These are phyloP conservation scores for Petunia hybrid DNA, from an alignment of 305 asterid genomes.

Conservation along the genomic window DNA sequence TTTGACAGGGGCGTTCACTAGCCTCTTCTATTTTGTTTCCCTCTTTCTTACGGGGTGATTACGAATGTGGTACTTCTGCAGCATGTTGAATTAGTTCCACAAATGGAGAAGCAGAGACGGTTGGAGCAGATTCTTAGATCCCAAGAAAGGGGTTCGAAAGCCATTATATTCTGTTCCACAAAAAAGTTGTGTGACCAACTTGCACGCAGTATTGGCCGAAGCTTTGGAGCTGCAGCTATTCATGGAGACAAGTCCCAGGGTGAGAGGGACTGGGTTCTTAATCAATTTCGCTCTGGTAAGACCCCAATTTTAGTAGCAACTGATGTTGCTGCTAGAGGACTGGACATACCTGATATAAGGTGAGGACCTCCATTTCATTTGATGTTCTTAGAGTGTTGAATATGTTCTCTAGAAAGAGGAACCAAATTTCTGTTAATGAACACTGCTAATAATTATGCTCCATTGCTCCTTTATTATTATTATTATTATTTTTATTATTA, in stretches of 20 bases:
- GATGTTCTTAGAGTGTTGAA: not conserved
- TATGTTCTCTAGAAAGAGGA: not conserved
- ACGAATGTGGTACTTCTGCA: conserved; percentile 43
- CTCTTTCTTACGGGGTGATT: not conserved
- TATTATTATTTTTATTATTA: not conserved
- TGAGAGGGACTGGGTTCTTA: conserved; percentile 95
- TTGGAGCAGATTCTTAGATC: conserved; percentile 94
- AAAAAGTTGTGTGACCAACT: conserved; percentile 91
- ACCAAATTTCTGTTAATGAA: not conserved
- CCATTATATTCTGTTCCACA: conserved; percentile 89
- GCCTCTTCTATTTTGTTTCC: not conserved
- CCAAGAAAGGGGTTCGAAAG: conserved; percentile 86
- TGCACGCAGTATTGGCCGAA: conserved; percentile 82
- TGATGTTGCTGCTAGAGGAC: conserved; percentile 99
- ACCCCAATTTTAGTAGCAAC: conserved; percentile 94
- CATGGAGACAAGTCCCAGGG: conserved; percentile 97
- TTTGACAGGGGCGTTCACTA: not conserved
- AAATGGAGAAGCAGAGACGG: conserved; percentile 93
- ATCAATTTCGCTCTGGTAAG: conserved; percentile 85
- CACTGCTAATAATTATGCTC: conserved; percentile 12
- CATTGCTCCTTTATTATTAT: not conserved
- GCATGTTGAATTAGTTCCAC: conserved; percentile 93
- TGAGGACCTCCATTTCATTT: conserved; percentile 41
- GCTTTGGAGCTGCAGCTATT: conserved; percentile 92
- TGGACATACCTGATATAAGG: conserved; percentile 93